phyloP scores from a whole-genome alignment of 1,284 basidiomycete genomes.

The Wolfiporia cocos region DNA sequence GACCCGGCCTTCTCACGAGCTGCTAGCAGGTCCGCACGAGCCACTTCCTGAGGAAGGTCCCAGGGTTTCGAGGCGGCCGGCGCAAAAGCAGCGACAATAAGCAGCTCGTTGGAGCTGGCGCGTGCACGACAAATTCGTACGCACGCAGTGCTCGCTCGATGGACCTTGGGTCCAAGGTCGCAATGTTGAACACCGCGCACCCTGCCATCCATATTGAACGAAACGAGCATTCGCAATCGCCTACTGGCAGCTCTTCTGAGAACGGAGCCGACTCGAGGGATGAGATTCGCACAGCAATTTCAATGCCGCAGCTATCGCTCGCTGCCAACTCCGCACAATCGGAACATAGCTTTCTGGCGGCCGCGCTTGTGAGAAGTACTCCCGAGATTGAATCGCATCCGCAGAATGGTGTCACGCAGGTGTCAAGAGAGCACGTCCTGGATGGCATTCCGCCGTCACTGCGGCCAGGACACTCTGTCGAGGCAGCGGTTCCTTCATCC shows the following conservation, averaged over 20 bases:
- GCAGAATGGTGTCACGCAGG: not conserved
- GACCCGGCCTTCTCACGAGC: constrained; percentile 8
- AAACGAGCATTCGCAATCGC: constrained; percentile 11
- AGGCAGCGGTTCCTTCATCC: no score
- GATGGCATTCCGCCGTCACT: no score
- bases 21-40: constrained; percentile 17
- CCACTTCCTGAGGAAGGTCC: constrained; percentile 22
- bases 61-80: constrained; percentile 13
- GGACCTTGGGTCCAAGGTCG: constrained; percentile 15
- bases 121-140: constrained; percentile 6
- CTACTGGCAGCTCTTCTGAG: constrained; percentile 4
- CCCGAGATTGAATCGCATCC: not conserved
- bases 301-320: not conserved
- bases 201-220: constrained; percentile 13
- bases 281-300: not conserved
- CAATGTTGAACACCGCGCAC: constrained; percentile 10
- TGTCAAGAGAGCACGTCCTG: not conserved
- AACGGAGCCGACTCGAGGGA: constrained; percentile 3
- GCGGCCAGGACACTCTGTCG: no score
- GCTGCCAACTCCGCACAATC: not conserved
- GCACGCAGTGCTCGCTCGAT: constrained; percentile 16
- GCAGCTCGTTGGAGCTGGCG: no score
- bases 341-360: not conserved
- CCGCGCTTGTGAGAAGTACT: not conserved
- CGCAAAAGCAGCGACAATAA: constrained; percentile 13